These are phyloP conservation scores for Penicillium digitatum DNA, from an alignment of 2,329 filamentous ascomycete genomes.

Conservation along the genomic window DNA sequence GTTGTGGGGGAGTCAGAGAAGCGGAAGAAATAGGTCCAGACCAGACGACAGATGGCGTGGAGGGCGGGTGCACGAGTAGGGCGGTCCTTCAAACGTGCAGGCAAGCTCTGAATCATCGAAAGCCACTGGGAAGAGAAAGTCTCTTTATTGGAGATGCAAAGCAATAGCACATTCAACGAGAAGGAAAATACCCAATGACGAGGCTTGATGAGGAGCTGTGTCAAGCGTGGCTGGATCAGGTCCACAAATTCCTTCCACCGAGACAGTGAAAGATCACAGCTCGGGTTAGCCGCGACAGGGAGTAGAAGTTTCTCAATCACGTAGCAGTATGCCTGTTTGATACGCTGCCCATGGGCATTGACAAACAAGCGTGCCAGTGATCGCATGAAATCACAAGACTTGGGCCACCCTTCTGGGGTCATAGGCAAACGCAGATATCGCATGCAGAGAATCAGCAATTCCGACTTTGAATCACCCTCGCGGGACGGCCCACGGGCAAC, in stretches of 20 bases:
- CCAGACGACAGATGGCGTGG: constrained; percentile 80
- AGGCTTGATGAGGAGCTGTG: constrained; percentile 83
- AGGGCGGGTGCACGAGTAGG: constrained; percentile 72
- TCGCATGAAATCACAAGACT: constrained; percentile 83
- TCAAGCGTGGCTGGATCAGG: constrained; percentile 70
- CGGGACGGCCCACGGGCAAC: constrained; percentile 45
- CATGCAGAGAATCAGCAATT: constrained; percentile 86
- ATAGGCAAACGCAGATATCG: constrained; percentile 77
- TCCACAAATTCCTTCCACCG: constrained; percentile 86
- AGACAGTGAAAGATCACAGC: constrained; percentile 69
- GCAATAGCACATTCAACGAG: constrained; percentile 76
- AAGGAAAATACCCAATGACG: constrained; percentile 89
- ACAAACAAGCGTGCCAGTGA: constrained; percentile 77
- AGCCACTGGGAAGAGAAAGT: constrained; percentile 83
- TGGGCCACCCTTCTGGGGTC: constrained; percentile 71
- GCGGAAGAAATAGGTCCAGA: constrained; percentile 94
- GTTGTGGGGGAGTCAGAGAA: constrained; percentile 66
- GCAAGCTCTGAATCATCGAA: constrained; percentile 70
- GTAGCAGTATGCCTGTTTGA: constrained; percentile 94
- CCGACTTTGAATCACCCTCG: constrained; percentile 74
- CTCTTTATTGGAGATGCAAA: constrained; percentile 84
- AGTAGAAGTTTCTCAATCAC: constrained; percentile 82
- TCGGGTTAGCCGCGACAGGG: constrained; percentile 78
- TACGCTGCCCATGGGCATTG: constrained; percentile 76
- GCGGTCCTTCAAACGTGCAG: constrained; percentile 80